Evolutionary conservation across 371 early-diverging fungal genomes (phyloP).

Genomic region (Nematocida major): DNA sequence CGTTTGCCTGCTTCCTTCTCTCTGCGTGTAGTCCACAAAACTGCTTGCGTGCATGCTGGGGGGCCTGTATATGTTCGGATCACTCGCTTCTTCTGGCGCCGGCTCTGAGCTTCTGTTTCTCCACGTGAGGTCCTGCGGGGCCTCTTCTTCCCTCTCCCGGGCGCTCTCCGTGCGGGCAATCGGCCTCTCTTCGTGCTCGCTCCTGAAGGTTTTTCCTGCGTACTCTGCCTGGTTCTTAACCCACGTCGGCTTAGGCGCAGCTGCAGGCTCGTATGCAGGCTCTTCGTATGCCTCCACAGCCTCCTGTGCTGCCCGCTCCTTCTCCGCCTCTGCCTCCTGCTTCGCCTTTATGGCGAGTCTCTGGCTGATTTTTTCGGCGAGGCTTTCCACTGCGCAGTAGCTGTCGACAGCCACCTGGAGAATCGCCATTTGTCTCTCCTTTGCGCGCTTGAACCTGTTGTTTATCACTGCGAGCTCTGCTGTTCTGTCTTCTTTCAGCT

Average conservation of each 20-base stretch:
- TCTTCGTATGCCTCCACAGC: neutral
- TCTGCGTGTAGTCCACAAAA: neutral
- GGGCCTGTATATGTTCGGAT: no score
- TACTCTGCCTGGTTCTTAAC: neutral
- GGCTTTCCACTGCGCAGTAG: neutral
- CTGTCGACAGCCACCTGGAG: conserved; percentile 1
- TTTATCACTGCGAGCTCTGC: conserved; percentile 21
- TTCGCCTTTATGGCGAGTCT: neutral
- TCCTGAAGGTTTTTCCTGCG: no score
- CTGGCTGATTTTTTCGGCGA: neutral
- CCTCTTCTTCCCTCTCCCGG: no score
- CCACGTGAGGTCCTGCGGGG: neutral
- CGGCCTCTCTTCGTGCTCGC: no score
- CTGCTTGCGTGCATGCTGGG: no score
- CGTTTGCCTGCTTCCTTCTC: neutral
- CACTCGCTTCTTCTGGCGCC: neutral
- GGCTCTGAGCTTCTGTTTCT: neutral
- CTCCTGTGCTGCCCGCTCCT: neutral
- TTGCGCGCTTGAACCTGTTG: conserved; percentile 20
- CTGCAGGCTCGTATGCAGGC: neutral
- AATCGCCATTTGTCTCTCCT: conserved; percentile 9
- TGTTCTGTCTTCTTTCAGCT: neutral
- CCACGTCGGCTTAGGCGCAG: neutral
- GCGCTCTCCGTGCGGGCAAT: no score
- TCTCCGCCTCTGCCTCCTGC: neutral